phyloP scores from a whole-genome alignment of 2,329 filamentous ascomycete genomes.

The Ophiosphaerella korrae region DNA sequence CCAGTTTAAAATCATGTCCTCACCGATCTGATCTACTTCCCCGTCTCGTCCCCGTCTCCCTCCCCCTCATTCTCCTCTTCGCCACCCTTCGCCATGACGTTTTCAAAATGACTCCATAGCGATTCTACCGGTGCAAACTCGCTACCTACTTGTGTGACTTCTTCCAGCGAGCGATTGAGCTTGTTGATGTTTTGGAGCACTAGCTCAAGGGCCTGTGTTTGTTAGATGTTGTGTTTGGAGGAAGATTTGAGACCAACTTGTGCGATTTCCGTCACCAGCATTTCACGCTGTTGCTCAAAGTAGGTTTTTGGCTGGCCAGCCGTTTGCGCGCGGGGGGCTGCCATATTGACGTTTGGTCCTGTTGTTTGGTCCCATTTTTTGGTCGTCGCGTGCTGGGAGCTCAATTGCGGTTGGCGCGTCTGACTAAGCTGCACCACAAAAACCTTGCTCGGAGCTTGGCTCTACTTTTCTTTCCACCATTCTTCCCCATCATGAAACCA shows the following conservation, averaged over 20 bases:
- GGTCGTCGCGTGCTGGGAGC: conserved; percentile 6
- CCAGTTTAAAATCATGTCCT: background rate
- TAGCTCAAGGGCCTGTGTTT: conserved; percentile 72
- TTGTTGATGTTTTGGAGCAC: conserved; percentile 96
- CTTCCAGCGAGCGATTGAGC: conserved; percentile 88
- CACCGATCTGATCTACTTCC: conserved; percentile 9
- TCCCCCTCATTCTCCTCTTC: conserved; percentile 37
- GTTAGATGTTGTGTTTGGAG: conserved; percentile 26
- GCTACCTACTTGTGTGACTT: conserved; percentile 91
- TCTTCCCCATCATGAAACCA: conserved; percentile 39
- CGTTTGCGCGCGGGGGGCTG: conserved; percentile 27
- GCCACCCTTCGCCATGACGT: conserved; percentile 83
- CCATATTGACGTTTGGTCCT: conserved; percentile 18
- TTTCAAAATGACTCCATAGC: conserved; percentile 96
- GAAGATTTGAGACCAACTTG: conserved; percentile 58
- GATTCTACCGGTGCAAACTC: conserved; percentile 97
- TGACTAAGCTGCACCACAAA: conserved; percentile 28
- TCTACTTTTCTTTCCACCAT: conserved; percentile 17
- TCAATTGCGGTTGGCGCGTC: background rate
- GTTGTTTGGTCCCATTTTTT: conserved; percentile 5
- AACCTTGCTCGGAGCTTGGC: conserved; percentile 18
- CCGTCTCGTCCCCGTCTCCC: conserved; percentile 24
- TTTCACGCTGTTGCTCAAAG: conserved; percentile 77
- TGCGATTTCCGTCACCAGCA: conserved; percentile 73
- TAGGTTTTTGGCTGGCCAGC: conserved; percentile 53